Base-by-base conservation (phyloP, 129 eudicot genomes). In the Flaveria sonorensis region DNA sequence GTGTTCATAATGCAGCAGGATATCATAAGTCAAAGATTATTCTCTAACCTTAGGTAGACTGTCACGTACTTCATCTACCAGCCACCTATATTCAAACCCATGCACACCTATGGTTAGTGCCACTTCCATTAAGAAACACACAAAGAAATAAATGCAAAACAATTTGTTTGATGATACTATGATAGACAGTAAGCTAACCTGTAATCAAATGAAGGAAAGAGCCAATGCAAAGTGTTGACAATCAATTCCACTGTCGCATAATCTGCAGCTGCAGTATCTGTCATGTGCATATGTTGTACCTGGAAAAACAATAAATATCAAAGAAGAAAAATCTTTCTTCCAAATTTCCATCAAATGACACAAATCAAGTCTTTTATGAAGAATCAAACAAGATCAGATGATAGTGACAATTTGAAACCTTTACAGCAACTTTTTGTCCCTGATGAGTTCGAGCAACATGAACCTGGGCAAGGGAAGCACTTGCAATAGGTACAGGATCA, bases 391-490 rank as follows among this genome's bases (percentile, higher is more conserved):
- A 45, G 36, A 66, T 56, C 20, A 50, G 10, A n/a, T 1, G 8
- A 51, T 8, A 46, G 36, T 61, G 36, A 60, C 68, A 57, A 56
- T 52, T 74, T 76, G 32, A 65, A 69, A 92, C 98, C 93, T 93
- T 90, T 56, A 90, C 97, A 56, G 97, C 98, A 84, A 93, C 97
- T 86, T 89, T 90, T 79, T 90, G 84, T 72, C 98, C 98, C 76
- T 90, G 86, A 62, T 82, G 92, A 64, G 92, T 86, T 21, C 81
- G 86, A 39, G 98, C 98, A 79, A 86, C 84, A 78, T 93, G 98
- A 79, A 93, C 98, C 75, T 93, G 98, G 16, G 98, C 98, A 74
- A 93, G 92, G 26, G 98, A 93, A 81, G 98, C 98, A 90, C 98
- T 90, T 57, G 98, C 98, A 56, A 93, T 86, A 15, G 98, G 98